These are phyloP conservation scores for Prasinococcaceae sp. DNA, from an alignment of 139 green algal genomes.

Conservation along the genomic window DNA sequence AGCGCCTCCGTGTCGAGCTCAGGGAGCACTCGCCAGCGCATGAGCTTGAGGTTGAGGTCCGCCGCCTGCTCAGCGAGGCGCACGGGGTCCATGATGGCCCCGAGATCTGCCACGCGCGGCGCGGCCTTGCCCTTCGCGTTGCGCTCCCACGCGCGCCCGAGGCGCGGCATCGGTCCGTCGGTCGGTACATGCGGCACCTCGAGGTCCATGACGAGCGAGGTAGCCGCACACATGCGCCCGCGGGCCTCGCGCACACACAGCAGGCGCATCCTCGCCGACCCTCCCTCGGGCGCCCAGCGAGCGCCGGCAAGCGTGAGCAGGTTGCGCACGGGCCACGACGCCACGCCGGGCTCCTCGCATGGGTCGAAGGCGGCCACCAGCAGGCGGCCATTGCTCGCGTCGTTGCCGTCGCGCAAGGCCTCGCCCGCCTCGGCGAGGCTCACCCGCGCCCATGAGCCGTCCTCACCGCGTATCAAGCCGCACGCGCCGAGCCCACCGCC, in stretches of 20 bases:
- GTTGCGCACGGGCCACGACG: constrained; percentile 77
- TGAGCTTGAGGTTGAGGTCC: constrained; percentile 89
- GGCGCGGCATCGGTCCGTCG: background rate
- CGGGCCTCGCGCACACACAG: constrained; percentile 45
- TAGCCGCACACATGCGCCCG: constrained; percentile 16
- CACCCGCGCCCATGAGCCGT: background rate
- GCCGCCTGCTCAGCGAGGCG: constrained; percentile 43
- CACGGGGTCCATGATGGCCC: constrained; percentile 49
- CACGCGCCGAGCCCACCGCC: background rate
- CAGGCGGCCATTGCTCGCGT: constrained; percentile 30
- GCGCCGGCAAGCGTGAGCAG: constrained; percentile 50
- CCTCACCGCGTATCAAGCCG: background rate
- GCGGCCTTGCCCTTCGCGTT: constrained; percentile 39
- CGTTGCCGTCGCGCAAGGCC: background rate
- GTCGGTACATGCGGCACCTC: constrained; percentile 30
- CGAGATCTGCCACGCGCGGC: constrained; percentile 45
- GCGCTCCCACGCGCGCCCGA: constrained; percentile 53
- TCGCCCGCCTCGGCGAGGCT: too few species aligned
- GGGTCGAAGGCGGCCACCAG: constrained; percentile 38
- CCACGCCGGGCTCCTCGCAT: constrained; percentile 30
- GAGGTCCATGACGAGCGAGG: constrained; percentile 29
- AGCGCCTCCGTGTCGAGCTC: constrained; percentile 52
- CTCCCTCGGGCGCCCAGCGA: constrained; percentile 24
- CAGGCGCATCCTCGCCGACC: constrained; percentile 30
- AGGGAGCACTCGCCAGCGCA: constrained; percentile 75